Base-by-base conservation (phyloP, 208 protist species). In the Naegleria gruberi region DNA sequence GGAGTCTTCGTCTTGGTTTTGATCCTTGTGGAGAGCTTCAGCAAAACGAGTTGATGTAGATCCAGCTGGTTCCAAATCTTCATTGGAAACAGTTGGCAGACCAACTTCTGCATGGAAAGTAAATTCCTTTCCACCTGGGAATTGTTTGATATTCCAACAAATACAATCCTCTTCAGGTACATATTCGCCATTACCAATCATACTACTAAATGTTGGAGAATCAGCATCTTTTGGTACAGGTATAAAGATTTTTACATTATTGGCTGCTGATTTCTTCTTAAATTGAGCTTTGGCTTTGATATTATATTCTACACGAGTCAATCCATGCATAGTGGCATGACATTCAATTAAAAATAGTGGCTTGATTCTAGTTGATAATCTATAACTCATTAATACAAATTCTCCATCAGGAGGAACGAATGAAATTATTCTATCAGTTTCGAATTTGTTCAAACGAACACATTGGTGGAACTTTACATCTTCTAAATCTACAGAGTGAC, bases 211-310 rank as follows among this genome's bases (percentile, higher is more conserved):
- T 89, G 97, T 96, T 8, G 99, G 98, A 77, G 95, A 95, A 92
- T 99, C 97, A 7, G 97, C 97, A 94, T 99, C 98, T 23, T 95
- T 93, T 41, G 99, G 99, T 34, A 99, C 98, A 19, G 98, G 98
- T 40, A 99, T 97, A 83, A 96, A 92, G 86, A 99, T 98, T 84
- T 99, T 95, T 42, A 99, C 96, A 93, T 98, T 98, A 89, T 98
- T 98, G 15, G 98, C 98, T 12, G 94, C 97, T 34, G 96, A 97
- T 44, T 90, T 94, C 12, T 92, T 90, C 89, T 98, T 98, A 91
- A 98, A 99, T 90, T 98, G 97, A 26, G 97, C 95, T 81, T 95
- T 94, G 2, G 93, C 94, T 73, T 65, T 51, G 19, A 57, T 26
- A 17, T 7, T 34, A 37, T 82, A 89, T 90, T 82, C 42, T 23